Base-by-base conservation (phyloP, 2,329 filamentous ascomycete genomes). In the Escovopsis sp. region DNA sequence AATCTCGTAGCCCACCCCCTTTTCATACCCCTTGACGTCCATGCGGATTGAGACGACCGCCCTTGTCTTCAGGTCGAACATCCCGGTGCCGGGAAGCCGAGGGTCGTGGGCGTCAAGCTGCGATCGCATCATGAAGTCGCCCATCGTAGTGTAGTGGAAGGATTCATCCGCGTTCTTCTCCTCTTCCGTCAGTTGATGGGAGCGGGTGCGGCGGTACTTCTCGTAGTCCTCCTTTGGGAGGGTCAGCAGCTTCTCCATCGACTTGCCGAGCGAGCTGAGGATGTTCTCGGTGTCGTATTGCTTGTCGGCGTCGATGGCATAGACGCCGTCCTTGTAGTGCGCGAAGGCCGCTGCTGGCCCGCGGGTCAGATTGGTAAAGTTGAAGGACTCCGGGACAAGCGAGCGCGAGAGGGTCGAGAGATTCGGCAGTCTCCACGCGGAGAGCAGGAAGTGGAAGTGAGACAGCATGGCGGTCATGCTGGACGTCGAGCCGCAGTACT, bases 241-340 rank as follows among this genome's bases (percentile, higher is more conserved):
- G 0, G 90, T 96, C 19, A 98, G 67, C 21, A 96, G 69, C 57
- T 96, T 94, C 57, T 98, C 90, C 76, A 98, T 86, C 0, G 87
- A 94, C 51, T 92, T 90, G 12, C 90, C 90, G 13, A 98, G 70
- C 67, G 88, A 85, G 58, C 81, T 90, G 34, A 98, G 68, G 23
- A 98, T 73, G 45, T 84, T 96, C 23, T 82, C 79, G 7, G 63
- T 70, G 48, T 94, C 87, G 45, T 75, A 90, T 51, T 94, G 72
- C 58, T 96, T 98, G 57, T 98, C 90, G 1, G 87, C 84, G 53
- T 98, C 90, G 39, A 98, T 90, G 5, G 88, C 87, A 53, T 98
- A 98, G 1, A 76, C 71, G 1, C 87, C 88, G 49, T 94, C 72
- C 44, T 82, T 80, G 57, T 77, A 82, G 35, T 82, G 73, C 13